These are phyloP conservation scores for Talaromyces funiculosus DNA, from an alignment of 2,329 filamentous ascomycete species.

Conservation along the genomic window DNA sequence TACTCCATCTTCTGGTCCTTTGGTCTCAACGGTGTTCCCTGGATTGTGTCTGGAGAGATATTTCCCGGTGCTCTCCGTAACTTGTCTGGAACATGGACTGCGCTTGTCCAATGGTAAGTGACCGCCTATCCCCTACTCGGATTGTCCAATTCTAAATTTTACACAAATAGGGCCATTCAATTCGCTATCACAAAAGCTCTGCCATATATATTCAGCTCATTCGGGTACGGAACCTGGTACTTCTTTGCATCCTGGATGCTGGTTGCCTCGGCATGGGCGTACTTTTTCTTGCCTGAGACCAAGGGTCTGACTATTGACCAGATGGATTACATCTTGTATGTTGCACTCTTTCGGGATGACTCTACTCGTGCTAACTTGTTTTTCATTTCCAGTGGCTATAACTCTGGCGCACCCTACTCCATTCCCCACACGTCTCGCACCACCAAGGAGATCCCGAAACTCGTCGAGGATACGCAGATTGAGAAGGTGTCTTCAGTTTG, in stretches of 20 bases:
- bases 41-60: constrained; percentile 42
- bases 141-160: background rate
- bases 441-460: background rate
- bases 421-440: background rate
- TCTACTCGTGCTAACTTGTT: background rate
- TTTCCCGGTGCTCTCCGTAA: constrained; percentile 36
- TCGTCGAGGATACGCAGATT: background rate
- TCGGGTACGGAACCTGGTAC: constrained; percentile 37
- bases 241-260: constrained; percentile 37
- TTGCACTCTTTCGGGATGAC: background rate
- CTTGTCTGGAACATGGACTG: constrained; percentile 17
- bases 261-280: constrained; percentile 34
- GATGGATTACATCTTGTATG: constrained; percentile 15
- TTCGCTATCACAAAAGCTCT: constrained; percentile 37
- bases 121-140: background rate
- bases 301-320: constrained; percentile 19
- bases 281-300: constrained; percentile 25
- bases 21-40: constrained; percentile 37
- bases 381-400: background rate
- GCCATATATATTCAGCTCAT: constrained; percentile 36
- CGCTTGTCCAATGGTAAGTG: background rate
- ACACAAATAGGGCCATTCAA: background rate
- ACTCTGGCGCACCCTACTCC: background rate
- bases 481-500: background rate
- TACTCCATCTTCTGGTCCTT: constrained; percentile 31